Conservation (phyloP, 805 yeast genomes). For the Cyberlindnera mississippiensis region DNA sequence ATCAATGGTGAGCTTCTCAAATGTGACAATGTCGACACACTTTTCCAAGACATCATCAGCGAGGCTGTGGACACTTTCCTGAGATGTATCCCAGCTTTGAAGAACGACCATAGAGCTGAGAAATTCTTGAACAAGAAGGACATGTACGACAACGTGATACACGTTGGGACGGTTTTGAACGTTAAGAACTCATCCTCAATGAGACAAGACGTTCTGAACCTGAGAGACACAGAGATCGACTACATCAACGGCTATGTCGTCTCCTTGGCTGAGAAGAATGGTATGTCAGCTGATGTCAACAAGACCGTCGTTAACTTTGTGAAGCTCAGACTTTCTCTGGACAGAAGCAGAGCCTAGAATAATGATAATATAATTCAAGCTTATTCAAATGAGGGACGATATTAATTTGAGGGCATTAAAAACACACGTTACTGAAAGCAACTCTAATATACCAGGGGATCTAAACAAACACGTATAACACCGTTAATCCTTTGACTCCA, state of each 20-base stretch:
- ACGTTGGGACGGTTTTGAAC: slow-evolving; percentile 42
- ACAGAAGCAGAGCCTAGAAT: slow-evolving; percentile 17
- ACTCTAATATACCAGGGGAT: too few relatives aligned
- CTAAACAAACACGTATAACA: too few relatives aligned
- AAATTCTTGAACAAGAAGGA: slow-evolving; percentile 28
- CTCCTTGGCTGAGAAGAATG: slow-evolving; percentile 44
- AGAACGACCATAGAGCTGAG: slow-evolving; percentile 21
- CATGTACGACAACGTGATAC: slow-evolving; percentile 34
- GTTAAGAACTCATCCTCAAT: slow-evolving; percentile 50
- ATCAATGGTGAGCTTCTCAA: slow-evolving; percentile 71
- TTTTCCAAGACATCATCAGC: slow-evolving; percentile 32
- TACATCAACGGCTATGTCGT: slow-evolving; percentile 81
- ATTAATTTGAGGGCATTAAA: too few relatives aligned
- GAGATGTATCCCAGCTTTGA: slow-evolving; percentile 29
- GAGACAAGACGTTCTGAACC: slow-evolving; percentile 50
- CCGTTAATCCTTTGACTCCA: slow-evolving; percentile 37
- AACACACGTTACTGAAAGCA: too few relatives aligned
- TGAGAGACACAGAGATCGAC: slow-evolving; percentile 70
- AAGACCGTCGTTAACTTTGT: slow-evolving; percentile 32
- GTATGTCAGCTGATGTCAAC: slow-evolving; percentile 31
- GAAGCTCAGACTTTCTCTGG: slow-evolving; percentile 28
- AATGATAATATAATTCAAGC: too few relatives aligned
- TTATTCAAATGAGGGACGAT: too few relatives aligned
- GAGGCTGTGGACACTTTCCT: slow-evolving; percentile 33
- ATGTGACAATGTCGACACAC: slow-evolving; percentile 36